These are phyloP conservation scores for Rhodomyrtus psidioides DNA, from an alignment of 441 rosid species.

Conservation along the genomic window DNA sequence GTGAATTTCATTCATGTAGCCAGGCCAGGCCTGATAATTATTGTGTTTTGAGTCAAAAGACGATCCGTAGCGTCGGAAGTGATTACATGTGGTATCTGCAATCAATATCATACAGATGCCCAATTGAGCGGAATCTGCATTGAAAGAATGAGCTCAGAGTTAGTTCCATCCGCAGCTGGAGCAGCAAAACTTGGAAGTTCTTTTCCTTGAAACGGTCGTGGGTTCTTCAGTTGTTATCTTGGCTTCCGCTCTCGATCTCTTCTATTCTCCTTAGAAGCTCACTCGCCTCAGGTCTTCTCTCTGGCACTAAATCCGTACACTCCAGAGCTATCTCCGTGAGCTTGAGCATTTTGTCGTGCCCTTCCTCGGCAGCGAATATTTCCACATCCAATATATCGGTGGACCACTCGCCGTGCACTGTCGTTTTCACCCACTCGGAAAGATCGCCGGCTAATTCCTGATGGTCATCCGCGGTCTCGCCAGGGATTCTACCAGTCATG, in stretches of 20 bases:
- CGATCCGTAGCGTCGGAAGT: not conserved
- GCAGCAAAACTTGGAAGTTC: not conserved
- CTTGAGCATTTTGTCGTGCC: slow-evolving; percentile 38
- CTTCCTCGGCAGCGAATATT: slow-evolving; percentile 32
- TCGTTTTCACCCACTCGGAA: slow-evolving; percentile 39
- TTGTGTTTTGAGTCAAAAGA: not conserved
- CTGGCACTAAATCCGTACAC: slow-evolving; percentile 31
- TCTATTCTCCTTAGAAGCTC: slow-evolving; percentile 29
- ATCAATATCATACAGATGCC: not conserved
- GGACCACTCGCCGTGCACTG: slow-evolving; percentile 46
- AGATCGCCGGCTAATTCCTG: slow-evolving; percentile 14
- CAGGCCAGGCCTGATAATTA: not conserved
- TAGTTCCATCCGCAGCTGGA: not conserved
- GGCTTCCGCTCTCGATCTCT: slow-evolving; percentile 23
- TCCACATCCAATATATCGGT: slow-evolving; percentile 46
- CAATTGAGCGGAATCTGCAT: not conserved
- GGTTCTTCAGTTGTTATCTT: not conserved
- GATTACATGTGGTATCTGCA: not conserved
- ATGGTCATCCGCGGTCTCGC: slow-evolving; percentile 1
- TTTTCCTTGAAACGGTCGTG: not conserved
- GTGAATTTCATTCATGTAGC: not conserved
- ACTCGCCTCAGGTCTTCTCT: slow-evolving; percentile 37
- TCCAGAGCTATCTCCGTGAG: slow-evolving; percentile 43
- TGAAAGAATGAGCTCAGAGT: not conserved
- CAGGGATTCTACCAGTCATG: slow-evolving; percentile 42